Conservation (phyloP, 2,329 filamentous ascomycete species). For the Neurospora crassa region DNA sequence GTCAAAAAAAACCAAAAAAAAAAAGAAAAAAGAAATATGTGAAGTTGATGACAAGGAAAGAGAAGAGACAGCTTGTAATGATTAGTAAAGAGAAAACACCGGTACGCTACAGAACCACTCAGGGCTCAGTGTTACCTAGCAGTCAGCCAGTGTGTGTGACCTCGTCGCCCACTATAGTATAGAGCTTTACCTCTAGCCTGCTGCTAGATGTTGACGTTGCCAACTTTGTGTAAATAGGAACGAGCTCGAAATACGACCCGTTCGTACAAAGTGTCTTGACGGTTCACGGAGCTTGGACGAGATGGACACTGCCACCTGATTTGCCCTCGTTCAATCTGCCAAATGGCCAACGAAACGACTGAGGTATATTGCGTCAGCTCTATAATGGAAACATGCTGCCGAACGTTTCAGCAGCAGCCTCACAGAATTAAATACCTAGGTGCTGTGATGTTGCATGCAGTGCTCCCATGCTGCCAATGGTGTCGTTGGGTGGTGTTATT, state of each 20-base stretch:
- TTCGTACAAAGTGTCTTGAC: neutral
- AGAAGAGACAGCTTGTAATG: neutral
- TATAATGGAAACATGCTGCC: neutral
- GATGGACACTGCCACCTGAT: neutral
- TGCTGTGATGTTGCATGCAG: neutral
- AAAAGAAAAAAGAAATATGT: neutral
- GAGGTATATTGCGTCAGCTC: neutral
- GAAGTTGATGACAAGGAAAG: neutral
- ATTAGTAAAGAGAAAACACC: neutral
- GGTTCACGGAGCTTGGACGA: neutral
- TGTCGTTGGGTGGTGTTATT: neutral
- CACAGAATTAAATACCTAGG: neutral
- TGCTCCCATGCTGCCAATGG: neutral
- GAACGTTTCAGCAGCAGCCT: neutral
- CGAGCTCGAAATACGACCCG: neutral
- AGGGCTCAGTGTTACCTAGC: neutral
- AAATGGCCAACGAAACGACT: neutral
- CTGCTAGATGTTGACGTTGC: neutral
- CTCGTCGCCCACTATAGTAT: neutral
- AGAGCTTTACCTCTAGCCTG: neutral
- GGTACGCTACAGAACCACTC: neutral
- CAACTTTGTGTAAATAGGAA: neutral
- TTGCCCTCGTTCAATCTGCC: neutral
- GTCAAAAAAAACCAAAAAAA: neutral
- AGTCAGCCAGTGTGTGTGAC: neutral